phyloP scores from a whole-genome alignment of 202 grass and related monocot species.

The Carex arenaria region DNA sequence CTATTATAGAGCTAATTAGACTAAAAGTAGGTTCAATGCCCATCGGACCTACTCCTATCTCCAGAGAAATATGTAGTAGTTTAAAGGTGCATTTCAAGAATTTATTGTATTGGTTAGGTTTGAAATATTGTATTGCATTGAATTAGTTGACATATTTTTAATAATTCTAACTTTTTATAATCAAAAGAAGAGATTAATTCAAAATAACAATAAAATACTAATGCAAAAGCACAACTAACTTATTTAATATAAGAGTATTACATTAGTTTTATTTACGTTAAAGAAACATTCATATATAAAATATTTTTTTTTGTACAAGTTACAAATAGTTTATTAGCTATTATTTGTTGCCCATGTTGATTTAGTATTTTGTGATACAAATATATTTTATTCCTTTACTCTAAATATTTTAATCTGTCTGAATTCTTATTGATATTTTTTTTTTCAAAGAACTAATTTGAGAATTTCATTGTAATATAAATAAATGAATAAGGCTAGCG shows the following conservation, averaged over 20 bases:
- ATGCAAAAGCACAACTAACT: not conserved
- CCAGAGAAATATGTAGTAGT: not conserved
- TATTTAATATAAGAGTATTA: not conserved
- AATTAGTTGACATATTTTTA: not conserved
- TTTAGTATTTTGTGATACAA: not conserved
- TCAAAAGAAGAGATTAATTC: not conserved
- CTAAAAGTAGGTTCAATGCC: too few relatives aligned
- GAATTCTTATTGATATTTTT: too few relatives aligned
- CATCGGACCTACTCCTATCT: too few relatives aligned
- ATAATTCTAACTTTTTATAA: not conserved
- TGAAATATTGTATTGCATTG: not conserved
- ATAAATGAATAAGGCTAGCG: too few relatives aligned
- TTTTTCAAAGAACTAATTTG: not conserved
- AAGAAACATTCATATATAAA: conserved; percentile 12
- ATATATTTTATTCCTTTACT: not conserved
- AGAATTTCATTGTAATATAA: not conserved
- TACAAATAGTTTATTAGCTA: not conserved
- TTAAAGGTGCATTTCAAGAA: not conserved
- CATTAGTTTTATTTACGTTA: not conserved
- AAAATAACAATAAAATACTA: not conserved
- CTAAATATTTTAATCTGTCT: not conserved
- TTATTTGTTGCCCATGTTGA: not conserved
- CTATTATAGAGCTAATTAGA: too few relatives aligned
- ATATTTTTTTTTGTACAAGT: not conserved
- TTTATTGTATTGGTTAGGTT: not conserved